Evolutionary conservation across 371 early-diverging fungal species (phyloP), one percentile per base, ranked within the genome.

Genomic region (Rhizopus stolonifer): DNA sequence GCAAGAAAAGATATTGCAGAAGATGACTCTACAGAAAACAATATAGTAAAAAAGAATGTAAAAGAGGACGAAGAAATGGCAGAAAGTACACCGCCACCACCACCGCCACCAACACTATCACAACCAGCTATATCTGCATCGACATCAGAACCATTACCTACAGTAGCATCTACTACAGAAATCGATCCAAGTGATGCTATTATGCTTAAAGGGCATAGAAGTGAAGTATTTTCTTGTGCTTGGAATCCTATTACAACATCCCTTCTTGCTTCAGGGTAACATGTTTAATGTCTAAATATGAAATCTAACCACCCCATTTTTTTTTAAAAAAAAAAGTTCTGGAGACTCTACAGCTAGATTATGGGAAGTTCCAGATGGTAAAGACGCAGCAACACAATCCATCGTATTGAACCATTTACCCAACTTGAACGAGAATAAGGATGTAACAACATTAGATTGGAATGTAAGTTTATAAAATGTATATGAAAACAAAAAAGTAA

Each of bases 401-500:
- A 80, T 77, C 39, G 74, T 85, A 6, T 68, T 85, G 14, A 77
- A 81, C 39, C 85, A 85, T 68, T 57, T 79, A 24, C 77, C 83
- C 25, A 75, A 73, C 26, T 53, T 72, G 23, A 74, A 71, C 15
- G 82, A 76, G 4, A 69, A 58, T 46, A 84, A 79, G 45, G 82
- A 83, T 46, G 90, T 94, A 4, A 92, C 92, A n/a, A 78, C 94
- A 3, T 62, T 98, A 58, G 92, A 87, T 42, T 98, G 98, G 98
- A 91, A 88, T 74, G 93, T 91, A 78, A 73, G 87, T 29, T 29
- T 29, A 4, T 10, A 7, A 7, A 29, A 10, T 29, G 4, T 39
- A 49, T 50, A 13, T 43, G 46, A 21, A n/a, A 33, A 29, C 6
- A 29, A 29, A 29, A 29, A 29, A 29, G n/a, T n/a, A n/a, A n/a